Base-by-base conservation (phyloP, 495 filamentous ascomycete species). In the Lepidopterella palustris region DNA sequence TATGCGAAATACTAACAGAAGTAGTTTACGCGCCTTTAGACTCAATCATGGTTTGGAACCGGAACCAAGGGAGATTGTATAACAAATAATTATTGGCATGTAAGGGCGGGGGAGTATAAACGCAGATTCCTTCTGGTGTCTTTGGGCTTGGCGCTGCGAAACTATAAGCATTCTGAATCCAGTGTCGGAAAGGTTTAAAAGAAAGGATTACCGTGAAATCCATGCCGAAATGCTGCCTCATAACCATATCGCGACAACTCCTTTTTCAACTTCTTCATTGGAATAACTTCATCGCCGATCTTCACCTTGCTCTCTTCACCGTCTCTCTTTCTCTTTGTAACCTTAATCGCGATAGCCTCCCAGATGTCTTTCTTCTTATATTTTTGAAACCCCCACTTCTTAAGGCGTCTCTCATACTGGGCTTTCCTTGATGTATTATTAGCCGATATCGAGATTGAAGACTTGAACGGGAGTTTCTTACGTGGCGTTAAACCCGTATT, bases 321-420 rank as follows among this genome's bases (percentile, higher is more conserved):
- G 15, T 56, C 25, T 45, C 53, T 15, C 25, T 56, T 56, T 45
- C 53, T 40, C 45, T 56, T 56, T 6, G 15, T 45, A 18, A 56
- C 18, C 39, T 56, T 40, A n/a, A 24, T 10, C 23, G 21, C 21
- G 11, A 45, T 32, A 42, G 29, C 25, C 21, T 56, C 39, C 53
- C 53, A 56, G 8, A 25, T 18, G 11, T 56, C 39, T 24, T 28
- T 56, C 18, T 15, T 42, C 5, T 42, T 56, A 20, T 56, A 47
- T 31, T 56, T 56, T 45, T 23, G 29, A 56, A 45, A 32, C 15
- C 31, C 53, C 53, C 53, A 56, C 5, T 3, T 23, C 28, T 45
- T 45, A 23, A 56, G 45, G 29, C 45, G 53, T 21, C 31, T 26
- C 18, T 45, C 53, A 23, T 56, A 56, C 24, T 45, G 53, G 8